phyloP scores from a whole-genome alignment of 306 rosid genomes.

The Prunus mume region DNA sequence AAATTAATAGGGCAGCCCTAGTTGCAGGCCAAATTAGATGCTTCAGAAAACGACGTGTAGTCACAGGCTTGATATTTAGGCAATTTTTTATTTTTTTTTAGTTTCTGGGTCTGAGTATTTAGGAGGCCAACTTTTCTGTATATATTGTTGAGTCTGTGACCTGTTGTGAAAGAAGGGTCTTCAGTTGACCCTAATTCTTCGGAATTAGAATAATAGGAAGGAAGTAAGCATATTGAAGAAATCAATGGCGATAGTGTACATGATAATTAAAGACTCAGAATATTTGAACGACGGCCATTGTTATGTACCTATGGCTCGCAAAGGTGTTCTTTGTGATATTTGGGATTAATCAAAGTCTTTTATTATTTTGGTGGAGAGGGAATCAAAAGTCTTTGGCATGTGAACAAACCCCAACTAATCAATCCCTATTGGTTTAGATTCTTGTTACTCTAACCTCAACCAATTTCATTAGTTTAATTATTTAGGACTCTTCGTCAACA shows the following conservation, averaged over 20 bases:
- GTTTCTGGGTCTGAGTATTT: not conserved
- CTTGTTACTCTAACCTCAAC: not conserved
- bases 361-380: not conserved
- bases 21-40: not conserved
- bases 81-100: too few species aligned
- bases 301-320: not conserved
- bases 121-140: not conserved
- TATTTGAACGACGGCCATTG: not conserved
- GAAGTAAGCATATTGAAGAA: not conserved
- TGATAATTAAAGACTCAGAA: not conserved
- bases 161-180: not conserved
- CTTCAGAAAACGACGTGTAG: not conserved
- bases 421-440: not conserved
- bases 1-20: not conserved
- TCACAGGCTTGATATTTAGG: not conserved
- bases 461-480: too few species aligned
- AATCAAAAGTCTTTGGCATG: not conserved
- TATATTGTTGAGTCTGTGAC: not conserved
- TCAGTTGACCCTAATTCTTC: constrained; percentile 2
- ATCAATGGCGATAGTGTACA: not conserved
- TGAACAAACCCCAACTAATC: not conserved
- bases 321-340: not conserved
- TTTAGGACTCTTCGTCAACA: too few species aligned
- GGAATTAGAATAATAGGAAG: not conserved
- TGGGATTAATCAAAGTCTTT: not conserved